Evolutionary conservation across 176 grass and related monocot species (phyloP).

Genomic region (Areca catechu): DNA sequence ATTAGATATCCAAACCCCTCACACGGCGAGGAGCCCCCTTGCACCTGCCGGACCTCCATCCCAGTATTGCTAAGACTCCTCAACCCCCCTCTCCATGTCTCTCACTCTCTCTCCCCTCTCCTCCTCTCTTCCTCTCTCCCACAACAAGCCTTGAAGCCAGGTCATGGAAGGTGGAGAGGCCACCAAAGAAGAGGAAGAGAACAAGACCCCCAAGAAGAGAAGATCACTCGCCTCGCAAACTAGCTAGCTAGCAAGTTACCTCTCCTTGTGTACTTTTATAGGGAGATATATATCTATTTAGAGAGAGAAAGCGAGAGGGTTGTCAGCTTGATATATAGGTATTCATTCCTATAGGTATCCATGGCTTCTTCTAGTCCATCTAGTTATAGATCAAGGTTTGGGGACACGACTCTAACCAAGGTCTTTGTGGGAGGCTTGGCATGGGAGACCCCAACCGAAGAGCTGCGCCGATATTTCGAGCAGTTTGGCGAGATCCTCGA

Average conservation of each 20-base stretch:
- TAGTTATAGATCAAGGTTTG: conserved; percentile 7
- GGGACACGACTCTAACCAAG: conserved; percentile 19
- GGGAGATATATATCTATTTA: too few relatives aligned
- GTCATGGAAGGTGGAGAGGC: conserved; percentile 2
- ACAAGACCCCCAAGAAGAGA: neutral
- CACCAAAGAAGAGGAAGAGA: conserved; percentile 4
- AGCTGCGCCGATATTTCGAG: conserved; percentile 4
- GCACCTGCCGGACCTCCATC: neutral
- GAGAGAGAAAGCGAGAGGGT: too few relatives aligned
- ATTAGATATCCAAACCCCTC: conserved; percentile 3
- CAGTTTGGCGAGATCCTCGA: conserved; percentile 10
- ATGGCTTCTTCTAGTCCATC: conserved; percentile 9
- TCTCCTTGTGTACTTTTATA: neutral
- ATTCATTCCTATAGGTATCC: too few relatives aligned
- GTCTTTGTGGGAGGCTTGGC: conserved; percentile 23
- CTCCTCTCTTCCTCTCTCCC: too few relatives aligned
- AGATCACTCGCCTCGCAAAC: too few relatives aligned
- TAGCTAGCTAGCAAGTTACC: too few relatives aligned
- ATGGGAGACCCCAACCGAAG: conserved; percentile 11
- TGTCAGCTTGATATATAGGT: too few relatives aligned
- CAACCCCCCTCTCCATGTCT: too few relatives aligned
- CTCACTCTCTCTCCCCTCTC: too few relatives aligned
- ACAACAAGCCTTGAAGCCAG: too few relatives aligned
- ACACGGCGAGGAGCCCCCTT: neutral
- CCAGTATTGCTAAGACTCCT: neutral